Percentiles rank a stretch among this genome's conserved stretches.
phyloP scores from a whole-genome alignment of 1,284 basidiomycete genomes.

The Flammula alnicola region DNA sequence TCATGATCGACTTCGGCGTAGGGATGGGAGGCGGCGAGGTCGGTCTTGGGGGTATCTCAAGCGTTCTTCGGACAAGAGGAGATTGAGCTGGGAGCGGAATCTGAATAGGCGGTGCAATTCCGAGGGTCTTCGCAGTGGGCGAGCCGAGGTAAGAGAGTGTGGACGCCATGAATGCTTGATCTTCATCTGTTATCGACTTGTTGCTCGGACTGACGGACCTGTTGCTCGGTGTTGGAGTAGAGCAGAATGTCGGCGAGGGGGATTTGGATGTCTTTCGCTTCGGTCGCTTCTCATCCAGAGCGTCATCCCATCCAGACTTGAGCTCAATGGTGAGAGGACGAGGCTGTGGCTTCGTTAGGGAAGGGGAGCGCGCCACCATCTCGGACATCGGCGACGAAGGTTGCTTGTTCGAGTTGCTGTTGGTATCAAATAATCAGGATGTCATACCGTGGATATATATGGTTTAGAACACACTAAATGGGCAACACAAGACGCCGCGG shows the following conservation, averaged over 20 bases:
- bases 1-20: slow-evolving; percentile 7
- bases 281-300: slow-evolving; percentile 42
- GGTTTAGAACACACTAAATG: slow-evolving; percentile 8
- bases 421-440: not conserved
- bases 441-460: not conserved
- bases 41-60: slow-evolving; percentile 14
- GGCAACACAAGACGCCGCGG: slow-evolving; percentile 10
- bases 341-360: slow-evolving; percentile 22
- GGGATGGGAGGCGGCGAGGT: slow-evolving; percentile 12
- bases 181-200: slow-evolving; percentile 35
- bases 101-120: slow-evolving; percentile 30
- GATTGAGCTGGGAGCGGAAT: slow-evolving; percentile 26
- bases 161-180: slow-evolving; percentile 51
- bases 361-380: slow-evolving; percentile 19
- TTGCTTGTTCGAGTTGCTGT: not conserved
- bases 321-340: slow-evolving; percentile 40
- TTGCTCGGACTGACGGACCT: slow-evolving; percentile 17
- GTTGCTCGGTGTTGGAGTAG: slow-evolving; percentile 31
- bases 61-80: slow-evolving; percentile 6
- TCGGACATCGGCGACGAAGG: slow-evolving; percentile 1
- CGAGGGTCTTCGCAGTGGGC: slow-evolving; percentile 41
- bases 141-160: slow-evolving; percentile 51
- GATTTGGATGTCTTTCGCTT: slow-evolving; percentile 30
- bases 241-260: slow-evolving; percentile 30
- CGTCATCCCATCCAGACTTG: slow-evolving; percentile 60